phyloP scores from a whole-genome alignment of 2,329 filamentous ascomycete species.

The Aureobasidium sp. region DNA sequence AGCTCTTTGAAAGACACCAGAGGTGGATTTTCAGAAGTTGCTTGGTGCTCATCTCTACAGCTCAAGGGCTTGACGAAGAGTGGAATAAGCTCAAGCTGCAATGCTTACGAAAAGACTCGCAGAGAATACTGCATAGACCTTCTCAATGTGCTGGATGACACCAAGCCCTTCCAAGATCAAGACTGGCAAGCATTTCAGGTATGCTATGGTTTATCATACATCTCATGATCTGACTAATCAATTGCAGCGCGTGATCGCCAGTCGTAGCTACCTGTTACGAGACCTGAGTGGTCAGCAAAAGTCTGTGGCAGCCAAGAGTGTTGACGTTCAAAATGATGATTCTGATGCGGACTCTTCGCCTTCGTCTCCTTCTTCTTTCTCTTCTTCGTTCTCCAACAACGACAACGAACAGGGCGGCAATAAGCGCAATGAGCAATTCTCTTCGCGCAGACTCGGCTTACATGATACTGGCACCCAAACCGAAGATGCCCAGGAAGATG shows the following conservation, averaged over 20 bases:
- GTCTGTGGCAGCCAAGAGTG: no score
- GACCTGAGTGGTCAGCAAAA: no score
- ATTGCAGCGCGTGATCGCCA: neutral
- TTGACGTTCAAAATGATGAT: neutral
- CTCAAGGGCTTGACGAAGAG: neutral
- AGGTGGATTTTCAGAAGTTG: neutral
- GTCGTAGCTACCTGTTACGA: neutral
- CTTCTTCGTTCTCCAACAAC: no score
- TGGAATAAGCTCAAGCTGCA: neutral
- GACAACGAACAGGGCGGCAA: no score
- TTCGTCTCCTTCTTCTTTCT: no score
- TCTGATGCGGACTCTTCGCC: no score
- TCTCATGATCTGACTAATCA: neutral
- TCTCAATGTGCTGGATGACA: neutral
- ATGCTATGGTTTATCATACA: neutral
- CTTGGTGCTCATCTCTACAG: neutral
- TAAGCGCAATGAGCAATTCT: no score
- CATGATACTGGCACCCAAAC: no score
- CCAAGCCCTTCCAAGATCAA: neutral
- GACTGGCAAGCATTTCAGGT: neutral
- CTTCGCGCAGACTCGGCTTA: no score
- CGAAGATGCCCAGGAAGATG: no score
- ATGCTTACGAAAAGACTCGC: neutral
- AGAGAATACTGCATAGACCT: neutral
- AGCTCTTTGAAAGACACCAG: neutral